phyloP scores from a whole-genome alignment of 2,329 filamentous ascomycete species.

The Botrytis galanthina region DNA sequence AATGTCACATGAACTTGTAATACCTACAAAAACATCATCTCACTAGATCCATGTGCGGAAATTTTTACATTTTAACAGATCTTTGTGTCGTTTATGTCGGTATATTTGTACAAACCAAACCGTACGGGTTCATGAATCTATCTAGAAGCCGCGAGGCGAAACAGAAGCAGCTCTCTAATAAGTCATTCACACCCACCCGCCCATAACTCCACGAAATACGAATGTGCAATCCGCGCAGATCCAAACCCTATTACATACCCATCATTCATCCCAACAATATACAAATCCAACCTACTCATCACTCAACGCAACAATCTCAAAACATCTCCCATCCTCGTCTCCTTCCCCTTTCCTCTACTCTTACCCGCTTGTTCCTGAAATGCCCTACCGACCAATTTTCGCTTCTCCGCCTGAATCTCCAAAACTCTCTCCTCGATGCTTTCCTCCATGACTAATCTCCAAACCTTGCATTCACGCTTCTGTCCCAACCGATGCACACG shows the following conservation, averaged over 20 bases:
- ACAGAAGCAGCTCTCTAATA: neutral
- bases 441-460: slow-evolving; percentile 75
- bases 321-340: slow-evolving; percentile 56
- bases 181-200: neutral
- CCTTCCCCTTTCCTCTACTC: slow-evolving; percentile 51
- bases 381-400: slow-evolving; percentile 72
- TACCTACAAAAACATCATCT: neutral
- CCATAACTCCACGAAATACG: neutral
- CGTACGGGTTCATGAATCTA: neutral
- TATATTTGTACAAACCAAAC: neutral
- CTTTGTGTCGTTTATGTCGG: neutral
- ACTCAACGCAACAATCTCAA: slow-evolving; percentile 42
- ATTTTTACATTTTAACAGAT: neutral
- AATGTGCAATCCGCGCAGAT: neutral
- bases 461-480: slow-evolving; percentile 73
- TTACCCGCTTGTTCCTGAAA: slow-evolving; percentile 68
- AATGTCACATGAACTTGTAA: neutral
- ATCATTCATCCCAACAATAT: neutral
- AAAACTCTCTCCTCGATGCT: slow-evolving; percentile 81
- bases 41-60: neutral
- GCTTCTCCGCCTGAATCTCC: slow-evolving; percentile 74
- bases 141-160: neutral
- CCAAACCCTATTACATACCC: neutral
- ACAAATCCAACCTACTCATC: neutral
- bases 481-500: slow-evolving; percentile 85